phyloP scores from a whole-genome alignment of 2,329 filamentous ascomycete genomes.

The Calycina marina region DNA sequence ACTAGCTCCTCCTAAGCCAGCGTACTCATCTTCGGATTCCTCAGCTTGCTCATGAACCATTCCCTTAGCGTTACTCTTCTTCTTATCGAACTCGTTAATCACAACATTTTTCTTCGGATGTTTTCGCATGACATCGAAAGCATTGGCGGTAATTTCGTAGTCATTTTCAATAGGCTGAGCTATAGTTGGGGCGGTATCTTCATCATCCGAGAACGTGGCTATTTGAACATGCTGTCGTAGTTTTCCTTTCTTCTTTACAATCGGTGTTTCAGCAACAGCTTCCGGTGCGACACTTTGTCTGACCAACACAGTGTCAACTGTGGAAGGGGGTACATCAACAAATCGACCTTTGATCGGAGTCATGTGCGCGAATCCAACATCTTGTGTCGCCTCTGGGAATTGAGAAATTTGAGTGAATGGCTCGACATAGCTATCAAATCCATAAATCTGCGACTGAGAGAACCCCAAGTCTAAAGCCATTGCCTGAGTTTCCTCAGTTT shows the following conservation, averaged over 20 bases:
- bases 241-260: conserved; percentile 45
- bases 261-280: conserved; percentile 45
- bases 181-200: conserved; percentile 14
- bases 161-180: conserved; percentile 18
- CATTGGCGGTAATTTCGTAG: conserved; percentile 24
- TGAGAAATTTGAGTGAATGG: conserved; percentile 48
- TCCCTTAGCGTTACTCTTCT: conserved; percentile 72
- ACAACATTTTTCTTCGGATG: conserved; percentile 39
- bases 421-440: conserved; percentile 40
- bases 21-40: conserved; percentile 97
- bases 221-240: conserved; percentile 32
- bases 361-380: conserved; percentile 58
- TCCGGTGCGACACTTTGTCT: conserved; percentile 22
- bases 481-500: conserved; percentile 21
- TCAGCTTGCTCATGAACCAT: conserved; percentile 90
- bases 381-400: conserved; percentile 64
- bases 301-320: conserved; percentile 53
- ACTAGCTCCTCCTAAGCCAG: conserved; percentile 77
- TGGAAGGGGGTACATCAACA: conserved; percentile 48
- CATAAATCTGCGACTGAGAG: conserved; percentile 44
- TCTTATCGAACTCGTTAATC: conserved; percentile 57
- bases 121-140: conserved; percentile 47
- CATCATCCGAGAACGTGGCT: conserved; percentile 27
- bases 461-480: conserved; percentile 38
- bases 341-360: conserved; percentile 59